phyloP scores from a whole-genome alignment of 1,284 basidiomycete species.

The Thecaphora thlaspeos region DNA sequence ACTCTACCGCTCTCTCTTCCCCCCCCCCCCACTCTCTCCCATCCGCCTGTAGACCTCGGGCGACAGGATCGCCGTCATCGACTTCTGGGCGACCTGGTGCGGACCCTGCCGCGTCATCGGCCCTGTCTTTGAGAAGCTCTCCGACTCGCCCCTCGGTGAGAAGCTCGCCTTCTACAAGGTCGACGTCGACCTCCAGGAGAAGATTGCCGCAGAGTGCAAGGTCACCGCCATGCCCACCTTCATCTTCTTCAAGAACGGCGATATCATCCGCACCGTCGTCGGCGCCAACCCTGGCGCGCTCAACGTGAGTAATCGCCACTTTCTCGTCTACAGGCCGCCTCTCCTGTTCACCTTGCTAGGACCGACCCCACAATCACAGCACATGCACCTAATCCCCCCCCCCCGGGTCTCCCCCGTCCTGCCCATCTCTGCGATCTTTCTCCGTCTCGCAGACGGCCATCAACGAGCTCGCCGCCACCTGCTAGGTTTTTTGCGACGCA shows the following conservation, averaged over 20 bases:
- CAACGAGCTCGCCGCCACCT: slow-evolving; percentile 16
- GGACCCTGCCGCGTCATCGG: slow-evolving; percentile 71
- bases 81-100: slow-evolving; percentile 59
- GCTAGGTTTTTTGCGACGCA: too few relatives aligned
- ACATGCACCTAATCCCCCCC: too few relatives aligned
- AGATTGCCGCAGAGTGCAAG: slow-evolving; percentile 67
- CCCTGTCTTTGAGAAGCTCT: slow-evolving; percentile 74
- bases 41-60: slow-evolving; percentile 61
- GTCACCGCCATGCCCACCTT: slow-evolving; percentile 82
- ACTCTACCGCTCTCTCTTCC: not conserved
- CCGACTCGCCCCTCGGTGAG: slow-evolving; percentile 51
- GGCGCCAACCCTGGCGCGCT: slow-evolving; percentile 67
- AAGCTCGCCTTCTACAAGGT: slow-evolving; percentile 76
- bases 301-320: slow-evolving; percentile 59
- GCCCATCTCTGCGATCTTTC: not conserved
- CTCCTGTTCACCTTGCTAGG: too few relatives aligned
- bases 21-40: not conserved
- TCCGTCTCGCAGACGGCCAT: slow-evolving; percentile 20
- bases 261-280: slow-evolving; percentile 66
- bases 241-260: slow-evolving; percentile 69
- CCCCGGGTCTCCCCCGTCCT: not conserved
- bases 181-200: slow-evolving; percentile 56
- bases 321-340: too few relatives aligned
- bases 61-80: slow-evolving; percentile 60
- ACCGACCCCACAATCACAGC: too few relatives aligned